Base-by-base conservation (phyloP, 305 asterid species). In the Fraxinus angustifolia region DNA sequence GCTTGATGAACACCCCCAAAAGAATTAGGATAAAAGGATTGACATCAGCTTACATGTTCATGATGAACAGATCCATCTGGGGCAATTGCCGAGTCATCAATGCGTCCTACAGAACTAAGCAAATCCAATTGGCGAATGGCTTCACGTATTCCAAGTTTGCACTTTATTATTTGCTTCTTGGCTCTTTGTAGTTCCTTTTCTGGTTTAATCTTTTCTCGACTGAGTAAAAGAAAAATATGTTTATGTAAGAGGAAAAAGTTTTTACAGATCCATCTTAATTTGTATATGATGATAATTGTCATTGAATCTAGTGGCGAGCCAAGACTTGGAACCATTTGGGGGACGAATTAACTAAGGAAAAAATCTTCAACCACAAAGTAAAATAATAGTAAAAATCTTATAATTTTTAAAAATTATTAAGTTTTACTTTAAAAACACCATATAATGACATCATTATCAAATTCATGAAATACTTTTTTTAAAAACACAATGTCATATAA, bases 91-190 rank as follows among this genome's bases (percentile, higher is more conserved):
- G 94, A 87, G 84, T 89, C 93, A 70, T 82, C 90, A 75, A 89
- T 91, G 79, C 87, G 82, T 60, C 99, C 98, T 81, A 87, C 91
- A 77, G 95, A 92, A 85, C 97, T 86, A 80, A 92, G 94, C 90
- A 87, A 84, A 89, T 95, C 98, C 86, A 95, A 84, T 81, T 90
- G 93, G 83, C 65, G 94, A 88, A 93, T 85, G 78, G 93, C 98
- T 79, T 95, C 99, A 62, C 98, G 96, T 87, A 95, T 93, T 82
- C 98, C 98, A 42, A 95, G 92, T 85, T 95, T 95, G 91, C 97
- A 93, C 76, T 89, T 88, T 83, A 95, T 73, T 88, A 95, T 95
- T 87, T 95, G 96, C 85, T 87, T 85, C 88, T 86, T 84, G 35
- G 99, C 99, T 86, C 99, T 92, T 84, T 87, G 91, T 71, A 95